These are phyloP conservation scores for Guillardia theta DNA, from an alignment of 78 protist species.

Conservation along the genomic window DNA sequence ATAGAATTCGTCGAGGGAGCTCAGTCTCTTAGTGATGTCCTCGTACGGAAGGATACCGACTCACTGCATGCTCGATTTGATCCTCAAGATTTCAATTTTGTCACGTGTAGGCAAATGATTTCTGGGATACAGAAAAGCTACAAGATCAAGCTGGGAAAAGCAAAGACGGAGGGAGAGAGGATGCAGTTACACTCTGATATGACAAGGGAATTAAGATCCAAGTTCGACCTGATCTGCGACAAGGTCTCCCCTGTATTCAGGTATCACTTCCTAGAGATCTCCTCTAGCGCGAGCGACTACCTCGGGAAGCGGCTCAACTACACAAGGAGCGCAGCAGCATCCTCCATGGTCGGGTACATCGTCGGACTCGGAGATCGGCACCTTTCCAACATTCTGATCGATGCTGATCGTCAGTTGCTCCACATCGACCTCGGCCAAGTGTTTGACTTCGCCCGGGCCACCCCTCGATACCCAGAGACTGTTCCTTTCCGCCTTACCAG, in stretches of 20 bases:
- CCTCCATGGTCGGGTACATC: conserved; percentile 69
- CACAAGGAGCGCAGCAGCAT: conserved; percentile 66
- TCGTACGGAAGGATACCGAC: no score
- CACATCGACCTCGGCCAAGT: conserved; percentile 79
- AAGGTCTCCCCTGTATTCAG: neutral
- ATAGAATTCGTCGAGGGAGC: neutral
- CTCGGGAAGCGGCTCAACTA: conserved; percentile 20
- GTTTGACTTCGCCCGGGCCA: conserved; percentile 45
- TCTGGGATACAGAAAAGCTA: no score
- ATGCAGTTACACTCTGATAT: no score
- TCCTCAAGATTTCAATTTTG: no score
- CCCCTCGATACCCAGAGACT: conserved; percentile 64
- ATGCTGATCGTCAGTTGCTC: neutral
- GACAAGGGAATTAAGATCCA: no score
- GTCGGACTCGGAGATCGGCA: conserved; percentile 91
- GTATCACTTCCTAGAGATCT: neutral
- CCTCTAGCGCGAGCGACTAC: neutral
- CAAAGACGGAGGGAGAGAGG: no score
- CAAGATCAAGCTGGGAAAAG: no score
- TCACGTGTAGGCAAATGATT: no score
- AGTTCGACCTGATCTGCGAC: neutral
- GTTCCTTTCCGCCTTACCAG: conserved; percentile 81
- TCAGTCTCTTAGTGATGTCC: neutral
- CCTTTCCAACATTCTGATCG: conserved; percentile 69
- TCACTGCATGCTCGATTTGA: no score